Evolutionary conservation across 805 yeast species (phyloP).

Genomic region (Candida ovalis): DNA sequence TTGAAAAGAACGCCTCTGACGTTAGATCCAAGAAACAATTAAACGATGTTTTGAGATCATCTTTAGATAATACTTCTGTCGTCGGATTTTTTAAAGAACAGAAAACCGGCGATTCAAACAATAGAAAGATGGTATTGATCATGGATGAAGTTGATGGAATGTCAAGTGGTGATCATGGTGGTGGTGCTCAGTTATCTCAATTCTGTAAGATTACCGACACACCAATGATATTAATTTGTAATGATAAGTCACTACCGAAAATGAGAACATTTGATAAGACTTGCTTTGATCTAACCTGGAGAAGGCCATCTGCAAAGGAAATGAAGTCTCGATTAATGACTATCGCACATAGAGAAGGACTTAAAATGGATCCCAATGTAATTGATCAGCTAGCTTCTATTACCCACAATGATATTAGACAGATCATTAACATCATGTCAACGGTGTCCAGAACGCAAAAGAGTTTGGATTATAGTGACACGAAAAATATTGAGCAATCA

Average conservation of each 20-base stretch:
- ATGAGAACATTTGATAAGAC: constrained; percentile 93
- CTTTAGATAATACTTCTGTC: constrained; percentile 78
- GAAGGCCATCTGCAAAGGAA: constrained; percentile 83
- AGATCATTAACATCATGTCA: constrained; percentile 83
- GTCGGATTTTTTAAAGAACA: constrained; percentile 61
- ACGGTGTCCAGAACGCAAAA: constrained; percentile 76
- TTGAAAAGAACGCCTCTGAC: constrained; percentile 84
- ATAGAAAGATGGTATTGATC: constrained; percentile 69
- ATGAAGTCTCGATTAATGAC: constrained; percentile 84
- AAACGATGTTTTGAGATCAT: constrained; percentile 62
- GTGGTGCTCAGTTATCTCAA: constrained; percentile 90
- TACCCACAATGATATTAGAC: constrained; percentile 89
- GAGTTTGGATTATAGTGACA: constrained; percentile 56
- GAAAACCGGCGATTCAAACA: constrained; percentile 17
- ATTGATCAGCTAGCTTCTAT: constrained; percentile 82
- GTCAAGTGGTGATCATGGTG: constrained; percentile 99
- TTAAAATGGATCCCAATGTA: constrained; percentile 74
- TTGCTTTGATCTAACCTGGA: constrained; percentile 74
- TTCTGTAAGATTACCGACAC: constrained; percentile 81
- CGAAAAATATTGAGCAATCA: constrained; percentile 55
- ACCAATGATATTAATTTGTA: constrained; percentile 91
- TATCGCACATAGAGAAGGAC: constrained; percentile 79
- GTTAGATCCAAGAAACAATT: constrained; percentile 81
- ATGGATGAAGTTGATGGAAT: constrained; percentile 99
- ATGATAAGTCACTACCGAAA: constrained; percentile 87